phyloP scores from a whole-genome alignment of 371 early-diverging fungal genomes.

The Mucor saturninus region DNA sequence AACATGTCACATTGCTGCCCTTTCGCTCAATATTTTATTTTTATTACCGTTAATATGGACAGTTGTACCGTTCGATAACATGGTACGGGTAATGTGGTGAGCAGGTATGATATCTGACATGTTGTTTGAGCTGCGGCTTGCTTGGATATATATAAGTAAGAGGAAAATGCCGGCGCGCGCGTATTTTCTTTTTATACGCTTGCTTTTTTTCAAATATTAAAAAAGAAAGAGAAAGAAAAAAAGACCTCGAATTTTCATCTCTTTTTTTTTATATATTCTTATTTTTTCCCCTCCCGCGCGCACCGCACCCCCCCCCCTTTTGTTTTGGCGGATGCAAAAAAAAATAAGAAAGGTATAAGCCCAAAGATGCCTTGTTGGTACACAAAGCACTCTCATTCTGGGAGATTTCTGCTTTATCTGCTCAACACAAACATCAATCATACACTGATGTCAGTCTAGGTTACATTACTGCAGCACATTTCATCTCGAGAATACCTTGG shows the following conservation, averaged over 20 bases:
- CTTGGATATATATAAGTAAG: slow-evolving; percentile 5
- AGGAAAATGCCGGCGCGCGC: slow-evolving; percentile 1
- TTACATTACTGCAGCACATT: too few relatives aligned
- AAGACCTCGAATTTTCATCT: neutral
- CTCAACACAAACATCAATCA: too few relatives aligned
- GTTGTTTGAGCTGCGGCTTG: neutral
- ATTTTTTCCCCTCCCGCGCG: too few relatives aligned
- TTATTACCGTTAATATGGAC: slow-evolving; percentile 40
- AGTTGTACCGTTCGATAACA: slow-evolving; percentile 32
- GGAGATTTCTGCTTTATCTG: too few relatives aligned
- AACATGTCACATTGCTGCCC: neutral
- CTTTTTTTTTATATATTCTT: too few relatives aligned
- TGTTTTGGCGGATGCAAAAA: neutral
- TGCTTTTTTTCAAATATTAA: neutral
- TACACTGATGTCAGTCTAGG: too few relatives aligned
- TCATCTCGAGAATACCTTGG: too few relatives aligned
- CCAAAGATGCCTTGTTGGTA: too few relatives aligned
- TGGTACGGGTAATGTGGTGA: slow-evolving; percentile 24
- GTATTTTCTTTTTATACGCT: neutral
- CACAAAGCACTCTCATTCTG: too few relatives aligned
- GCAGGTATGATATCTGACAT: slow-evolving; percentile 30
- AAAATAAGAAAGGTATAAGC: neutral
- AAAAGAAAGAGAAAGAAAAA: slow-evolving; percentile 4
- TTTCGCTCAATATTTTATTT: neutral
- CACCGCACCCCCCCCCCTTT: too few relatives aligned